Evolutionary conservation across 176 grass and related monocot species (phyloP), one percentile per base, ranked within the genome.

Genomic region (Raddia guianensis): DNA sequence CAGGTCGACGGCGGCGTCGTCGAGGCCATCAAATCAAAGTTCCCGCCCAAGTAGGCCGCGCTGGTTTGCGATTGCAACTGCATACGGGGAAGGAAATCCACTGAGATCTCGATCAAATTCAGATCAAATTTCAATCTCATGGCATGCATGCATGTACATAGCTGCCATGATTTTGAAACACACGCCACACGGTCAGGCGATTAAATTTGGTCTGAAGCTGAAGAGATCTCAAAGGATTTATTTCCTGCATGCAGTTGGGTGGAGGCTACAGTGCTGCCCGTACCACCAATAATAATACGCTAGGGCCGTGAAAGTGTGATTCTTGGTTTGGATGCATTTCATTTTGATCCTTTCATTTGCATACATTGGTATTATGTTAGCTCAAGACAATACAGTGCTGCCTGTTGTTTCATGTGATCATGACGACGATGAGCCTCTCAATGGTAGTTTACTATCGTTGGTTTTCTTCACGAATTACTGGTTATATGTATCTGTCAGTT

Each of bases 91-190:
- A n/a, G n/a, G n/a, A n/a, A n/a, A n/a, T 87, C n/a, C n/a, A n/a
- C n/a, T n/a, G n/a, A 92, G 82, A 50, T 88, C 66, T 96, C 11
- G 60, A 92, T 42, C 27, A 12, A 44, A 96, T n/a, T 96, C 69
- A 92, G 85, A 81, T 40, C 80, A 54, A 40, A 2, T 40, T 40
- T 40, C 37, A 40, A 40, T 40, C 3, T 40, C 37, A 40, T 40
- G 37, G n/a, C n/a, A n/a, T n/a, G n/a, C n/a, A n/a, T n/a, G n/a
- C n/a, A n/a, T n/a, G n/a, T n/a, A n/a, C n/a, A n/a, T n/a, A n/a
- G 3, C 37, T 40, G 37, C 37, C 37, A 40, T 40, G 37, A 40
- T 40, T 40, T 40, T 40, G 37, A 40, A 40, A 40, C 3, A 40
- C 37, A n/a, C n/a, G n/a, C n/a, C n/a, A n/a, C n/a, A n/a, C n/a